Percentiles rank a stretch among this genome's conserved stretches.
Evolutionary conservation across 2,329 filamentous ascomycete genomes (phyloP).

Genomic region (Pseudocercospora fijiensis): DNA sequence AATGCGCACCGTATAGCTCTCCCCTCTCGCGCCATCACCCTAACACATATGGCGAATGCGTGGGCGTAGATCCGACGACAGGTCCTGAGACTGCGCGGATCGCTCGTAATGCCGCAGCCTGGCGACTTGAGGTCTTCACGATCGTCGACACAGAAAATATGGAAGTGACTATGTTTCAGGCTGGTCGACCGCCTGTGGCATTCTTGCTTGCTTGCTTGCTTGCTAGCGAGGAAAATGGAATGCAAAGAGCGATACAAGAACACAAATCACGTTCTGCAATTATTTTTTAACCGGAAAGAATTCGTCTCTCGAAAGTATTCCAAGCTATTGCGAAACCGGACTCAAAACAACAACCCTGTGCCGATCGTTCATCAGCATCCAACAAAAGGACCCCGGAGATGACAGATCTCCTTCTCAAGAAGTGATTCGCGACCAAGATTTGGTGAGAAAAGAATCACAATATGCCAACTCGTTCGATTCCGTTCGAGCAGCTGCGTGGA

Average conservation of each 20-base stretch:
- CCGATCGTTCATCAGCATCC: background rate
- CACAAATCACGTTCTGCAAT: too few relatives aligned
- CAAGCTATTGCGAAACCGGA: too few relatives aligned
- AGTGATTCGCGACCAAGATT: slow-evolving; percentile 7
- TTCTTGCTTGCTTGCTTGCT: slow-evolving; percentile 15
- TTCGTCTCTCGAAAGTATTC: too few relatives aligned
- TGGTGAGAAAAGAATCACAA: slow-evolving; percentile 35
- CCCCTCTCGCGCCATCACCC: slow-evolving; percentile 13
- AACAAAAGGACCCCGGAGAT: slow-evolving; percentile 20
- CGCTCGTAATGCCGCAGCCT: slow-evolving; percentile 5
- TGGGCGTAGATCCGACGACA: slow-evolving; percentile 16
- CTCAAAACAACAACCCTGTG: slow-evolving; percentile 10
- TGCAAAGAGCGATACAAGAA: slow-evolving; percentile 12
- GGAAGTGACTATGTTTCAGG: slow-evolving; percentile 17
- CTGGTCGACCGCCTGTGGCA: slow-evolving; percentile 9
- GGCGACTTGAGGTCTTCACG: slow-evolving; percentile 12
- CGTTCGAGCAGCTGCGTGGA: slow-evolving; percentile 37
- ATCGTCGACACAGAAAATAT: slow-evolving; percentile 16
- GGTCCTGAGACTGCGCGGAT: slow-evolving; percentile 5
- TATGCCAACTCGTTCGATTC: slow-evolving; percentile 31
- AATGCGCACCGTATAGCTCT: slow-evolving; percentile 33
- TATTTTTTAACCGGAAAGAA: too few relatives aligned
- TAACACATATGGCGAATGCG: slow-evolving; percentile 14
- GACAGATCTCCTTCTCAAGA: slow-evolving; percentile 5
- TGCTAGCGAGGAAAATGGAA: slow-evolving; percentile 13